These are phyloP conservation scores for Rhazya stricta DNA, from an alignment of 257 asterid species.

Conservation along the genomic window DNA sequence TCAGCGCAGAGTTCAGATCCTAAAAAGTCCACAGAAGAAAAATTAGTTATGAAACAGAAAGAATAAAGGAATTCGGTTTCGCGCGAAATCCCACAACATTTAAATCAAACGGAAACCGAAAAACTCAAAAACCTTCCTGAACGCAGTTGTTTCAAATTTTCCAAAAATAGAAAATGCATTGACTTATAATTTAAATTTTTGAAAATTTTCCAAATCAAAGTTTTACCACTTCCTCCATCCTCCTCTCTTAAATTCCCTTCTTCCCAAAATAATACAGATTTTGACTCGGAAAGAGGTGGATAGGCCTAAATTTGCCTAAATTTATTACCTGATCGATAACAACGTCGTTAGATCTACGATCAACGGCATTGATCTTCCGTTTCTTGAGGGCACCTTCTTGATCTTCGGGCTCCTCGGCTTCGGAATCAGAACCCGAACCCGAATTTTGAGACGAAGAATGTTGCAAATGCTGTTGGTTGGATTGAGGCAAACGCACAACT, in stretches of 20 bases:
- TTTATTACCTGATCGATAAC: conserved; percentile 45
- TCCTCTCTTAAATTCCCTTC: not conserved
- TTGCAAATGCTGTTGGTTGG: conserved; percentile 29
- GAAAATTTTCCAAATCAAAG: conserved; percentile 11
- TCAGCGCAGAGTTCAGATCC: conserved; percentile 41
- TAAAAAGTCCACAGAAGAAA: conserved; percentile 22
- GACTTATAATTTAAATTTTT: conserved; percentile 11
- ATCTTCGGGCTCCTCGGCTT: conserved; percentile 39
- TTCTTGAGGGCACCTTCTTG: conserved; percentile 33
- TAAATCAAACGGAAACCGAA: conserved; percentile 23
- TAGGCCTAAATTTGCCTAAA: not conserved
- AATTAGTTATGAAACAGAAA: conserved; percentile 12
- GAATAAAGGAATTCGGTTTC: conserved; percentile 23
- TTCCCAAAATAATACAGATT: not conserved
- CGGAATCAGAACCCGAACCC: conserved; percentile 46
- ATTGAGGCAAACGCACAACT: conserved; percentile 71
- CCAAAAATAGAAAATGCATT: conserved; percentile 40
- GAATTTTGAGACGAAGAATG: conserved; percentile 21
- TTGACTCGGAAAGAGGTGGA: not conserved
- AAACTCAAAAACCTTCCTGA: conserved; percentile 18
- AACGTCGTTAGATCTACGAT: conserved; percentile 68
- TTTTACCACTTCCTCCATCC: not conserved
- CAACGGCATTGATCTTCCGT: conserved; percentile 48
- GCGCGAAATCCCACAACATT: conserved; percentile 55
- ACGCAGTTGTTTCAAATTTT: conserved; percentile 22